These are phyloP conservation scores for Ailanthus altissimus DNA, from an alignment of 345 rosid genomes.

Conservation along the genomic window DNA sequence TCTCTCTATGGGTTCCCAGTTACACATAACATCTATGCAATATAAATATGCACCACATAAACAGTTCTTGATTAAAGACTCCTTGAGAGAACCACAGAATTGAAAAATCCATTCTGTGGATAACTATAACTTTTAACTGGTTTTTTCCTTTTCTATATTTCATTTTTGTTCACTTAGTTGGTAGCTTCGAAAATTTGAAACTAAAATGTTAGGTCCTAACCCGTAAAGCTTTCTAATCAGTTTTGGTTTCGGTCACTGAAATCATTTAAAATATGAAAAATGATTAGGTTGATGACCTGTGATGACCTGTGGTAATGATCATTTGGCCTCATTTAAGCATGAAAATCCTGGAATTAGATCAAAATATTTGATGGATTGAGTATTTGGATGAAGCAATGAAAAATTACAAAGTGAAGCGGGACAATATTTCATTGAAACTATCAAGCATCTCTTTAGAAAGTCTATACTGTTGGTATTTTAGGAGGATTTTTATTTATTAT, in stretches of 20 bases:
- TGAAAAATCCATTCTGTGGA: background rate
- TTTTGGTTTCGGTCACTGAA: background rate
- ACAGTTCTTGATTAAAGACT: background rate
- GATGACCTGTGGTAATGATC: background rate
- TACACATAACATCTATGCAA: background rate
- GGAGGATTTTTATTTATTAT: background rate
- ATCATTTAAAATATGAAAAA: background rate
- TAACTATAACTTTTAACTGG: background rate
- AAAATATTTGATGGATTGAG: background rate
- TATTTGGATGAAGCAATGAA: background rate
- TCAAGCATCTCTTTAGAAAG: background rate
- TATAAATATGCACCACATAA: no score
- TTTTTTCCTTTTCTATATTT: background rate
- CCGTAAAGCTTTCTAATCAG: background rate
- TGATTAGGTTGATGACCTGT: background rate
- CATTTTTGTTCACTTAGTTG: background rate
- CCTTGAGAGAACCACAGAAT: conserved; percentile 1
- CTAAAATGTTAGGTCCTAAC: no score
- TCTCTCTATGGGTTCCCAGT: background rate
- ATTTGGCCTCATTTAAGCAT: background rate
- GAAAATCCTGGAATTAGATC: background rate
- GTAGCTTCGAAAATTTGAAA: background rate
- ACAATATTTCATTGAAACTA: background rate
- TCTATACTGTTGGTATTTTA: background rate
- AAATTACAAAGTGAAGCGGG: background rate